Evolutionary conservation across 768 basidiomycete genomes (phyloP).

Genomic region (Tephrocybe sp.): DNA sequence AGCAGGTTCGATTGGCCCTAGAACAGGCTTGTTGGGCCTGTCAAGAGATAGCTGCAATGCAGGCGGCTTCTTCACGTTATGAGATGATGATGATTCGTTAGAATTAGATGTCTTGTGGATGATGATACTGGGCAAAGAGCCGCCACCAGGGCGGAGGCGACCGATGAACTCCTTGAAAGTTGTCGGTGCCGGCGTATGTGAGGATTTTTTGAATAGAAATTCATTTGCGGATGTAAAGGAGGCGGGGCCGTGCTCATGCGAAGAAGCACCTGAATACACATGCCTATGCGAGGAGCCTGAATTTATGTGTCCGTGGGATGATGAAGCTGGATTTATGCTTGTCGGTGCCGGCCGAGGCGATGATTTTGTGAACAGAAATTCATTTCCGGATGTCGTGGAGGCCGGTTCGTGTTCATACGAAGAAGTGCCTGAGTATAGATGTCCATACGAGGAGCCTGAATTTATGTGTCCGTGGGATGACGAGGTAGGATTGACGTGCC

Average conservation of each 20-base stretch:
- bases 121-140: slow-evolving; percentile 7
- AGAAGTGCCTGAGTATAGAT: background rate
- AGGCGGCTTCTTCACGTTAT: background rate
- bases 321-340: too few relatives aligned
- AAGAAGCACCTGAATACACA: background rate
- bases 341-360: background rate
- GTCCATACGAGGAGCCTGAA: slow-evolving; percentile 3
- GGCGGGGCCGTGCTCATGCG: slow-evolving; percentile 2
- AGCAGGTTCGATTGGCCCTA: slow-evolving; percentile 6
- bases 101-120: slow-evolving; percentile 7
- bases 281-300: slow-evolving; percentile 4
- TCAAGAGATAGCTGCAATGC: slow-evolving; percentile 14
- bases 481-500: slow-evolving; percentile 3
- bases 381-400: slow-evolving; percentile 10
- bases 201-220: background rate
- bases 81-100: background rate
- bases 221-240: slow-evolving; percentile 10
- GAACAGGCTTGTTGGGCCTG: slow-evolving; percentile 15
- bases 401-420: slow-evolving; percentile 4
- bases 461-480: background rate
- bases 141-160: slow-evolving; percentile 1
- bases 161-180: slow-evolving; percentile 7
- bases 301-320: background rate
- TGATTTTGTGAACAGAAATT: background rate
- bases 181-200: background rate